Conservation (phyloP, 306 rosid genomes). For the Prunus mume region DNA sequence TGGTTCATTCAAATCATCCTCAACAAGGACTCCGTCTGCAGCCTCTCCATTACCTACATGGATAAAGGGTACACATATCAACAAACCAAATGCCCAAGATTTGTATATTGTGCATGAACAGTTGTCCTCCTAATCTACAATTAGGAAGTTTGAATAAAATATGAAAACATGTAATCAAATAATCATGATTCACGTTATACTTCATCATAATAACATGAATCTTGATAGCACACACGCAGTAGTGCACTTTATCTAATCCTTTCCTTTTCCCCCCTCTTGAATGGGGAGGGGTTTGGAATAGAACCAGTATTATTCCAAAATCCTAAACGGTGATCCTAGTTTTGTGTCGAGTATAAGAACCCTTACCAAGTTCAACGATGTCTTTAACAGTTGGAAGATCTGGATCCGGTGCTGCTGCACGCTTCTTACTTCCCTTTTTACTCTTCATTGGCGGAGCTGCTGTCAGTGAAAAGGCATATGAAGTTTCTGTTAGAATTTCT, state of each 20-base stretch:
- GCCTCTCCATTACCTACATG: slow-evolving; percentile 38
- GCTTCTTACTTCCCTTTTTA: slow-evolving; percentile 37
- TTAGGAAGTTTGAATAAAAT: not conserved
- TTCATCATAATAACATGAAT: not conserved
- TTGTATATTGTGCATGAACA: not conserved
- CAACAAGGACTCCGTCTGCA: slow-evolving; percentile 45
- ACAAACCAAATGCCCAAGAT: not conserved
- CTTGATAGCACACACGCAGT: not conserved
- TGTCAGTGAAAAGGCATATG: not conserved
- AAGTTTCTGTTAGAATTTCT: not conserved
- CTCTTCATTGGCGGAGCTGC: not conserved
- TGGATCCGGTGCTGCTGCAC: slow-evolving; percentile 24
- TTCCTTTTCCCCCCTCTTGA: not conserved
- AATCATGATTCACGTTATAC: not conserved
- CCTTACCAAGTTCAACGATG: slow-evolving; percentile 24
- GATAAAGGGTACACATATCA: not conserved
- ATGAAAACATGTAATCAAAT: not conserved
- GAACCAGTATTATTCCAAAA: not conserved
- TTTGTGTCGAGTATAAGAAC: not conserved
- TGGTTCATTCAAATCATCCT: slow-evolving; percentile 57
- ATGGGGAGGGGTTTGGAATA: not conserved
- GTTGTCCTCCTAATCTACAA: not conserved
- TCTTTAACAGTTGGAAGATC: slow-evolving; percentile 14
- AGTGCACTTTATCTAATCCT: not conserved
- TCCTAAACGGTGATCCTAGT: not conserved